Base-by-base conservation (phyloP, 331 rosid species). In the Quercus tomentella region DNA sequence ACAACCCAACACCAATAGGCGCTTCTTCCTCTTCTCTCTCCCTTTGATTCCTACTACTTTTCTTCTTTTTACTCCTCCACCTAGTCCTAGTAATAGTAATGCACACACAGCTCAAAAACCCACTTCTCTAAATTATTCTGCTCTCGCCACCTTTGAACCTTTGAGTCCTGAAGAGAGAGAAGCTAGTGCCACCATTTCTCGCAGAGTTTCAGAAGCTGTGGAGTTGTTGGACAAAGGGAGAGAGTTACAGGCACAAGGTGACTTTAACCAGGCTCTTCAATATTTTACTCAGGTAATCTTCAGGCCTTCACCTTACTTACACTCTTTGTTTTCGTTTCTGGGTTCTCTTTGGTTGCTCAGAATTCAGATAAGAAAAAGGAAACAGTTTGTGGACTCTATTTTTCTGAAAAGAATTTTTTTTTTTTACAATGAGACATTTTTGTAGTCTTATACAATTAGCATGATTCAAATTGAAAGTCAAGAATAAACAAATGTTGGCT, bases 151-250 rank as follows among this genome's bases (percentile, higher is more conserved):
- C 77, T 92, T 77, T 80, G 91, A 93, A 70, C 97, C 94, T 1
- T 82, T 89, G 5, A 88, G 78, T 72, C n/a, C 82, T 7, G 73
- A 83, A 9, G 92, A 93, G 76, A 86, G 76, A 84, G 86, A 84
- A 51, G 92, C 91, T 1, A 93, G 97, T 74, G 76, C 78, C 72
- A 72, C 77, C 30, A 72, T 83, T 73, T 84, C 94, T 17, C 80
- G 43, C 16, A 87, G 94, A 86, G 81, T 87, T 30, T 83, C 97
- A 6, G 87, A 81, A 28, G 94, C 91, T 2, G 86, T 88, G 77
- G 88, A 84, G 20, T 83, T 91, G 86, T 84, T 89, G 86, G 97
- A 91, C 73, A 93, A 82, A 76, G 97, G 94, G 20, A 91, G 89
- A 69, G 94, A 87, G 30, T 87, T 88, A 77, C 94, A 88, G 76